Evolutionary conservation across 1,284 basidiomycete genomes (phyloP), one percentile per base, ranked within the genome.

Genomic region (Sanguinoderma infundibulare): DNA sequence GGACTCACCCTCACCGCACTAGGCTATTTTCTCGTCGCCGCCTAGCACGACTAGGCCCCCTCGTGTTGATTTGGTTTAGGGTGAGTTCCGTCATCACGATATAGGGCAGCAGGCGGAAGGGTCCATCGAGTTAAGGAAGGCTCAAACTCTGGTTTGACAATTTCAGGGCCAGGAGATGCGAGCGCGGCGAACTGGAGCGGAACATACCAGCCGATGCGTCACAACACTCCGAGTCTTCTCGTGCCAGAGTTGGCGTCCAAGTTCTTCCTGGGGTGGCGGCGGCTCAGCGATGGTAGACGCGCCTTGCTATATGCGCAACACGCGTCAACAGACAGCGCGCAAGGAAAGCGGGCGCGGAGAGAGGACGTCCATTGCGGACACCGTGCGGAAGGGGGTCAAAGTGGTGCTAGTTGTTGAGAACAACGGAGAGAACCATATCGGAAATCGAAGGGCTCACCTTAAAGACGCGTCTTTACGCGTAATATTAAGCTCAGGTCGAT

Each of bases 51-150:
- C 20, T 30, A 46, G 44, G n/a, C 44, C n/a, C 15, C 30, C 52
- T 53, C 59, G 59, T 60, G 59, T 22, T 60, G 59, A 55, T 59
- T 42, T 53, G 53, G 28, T 53, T 53, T 51, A n/a, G 26, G 28
- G n/a, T 6, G 42, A 26, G 30, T 46, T 42, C 40, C 50, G 36
- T 54, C 52, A 59, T 59, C 57, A 34, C 40, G 46, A 59, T 59
- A 46, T 17, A 32, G 34, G 34, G 32, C 47, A 28, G 28, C 47
- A n/a, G 30, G 32, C 22, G 8, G 24, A n/a, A 30, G 9, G 6
- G 14, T 39, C n/a, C n/a, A n/a, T n/a, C n/a, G n/a, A n/a, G n/a
- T n/a, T n/a, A n/a, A n/a, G 38, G 34, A 7, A 35, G 34, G 34
- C 7, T 35, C 38, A n/a, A n/a, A 39, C 38, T n/a, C 14, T 17